Percentiles rank a stretch among this genome's conserved stretches.
These are phyloP conservation scores for Cryptococcus hybrid DNA, from an alignment of 1,284 basidiomycete species.

Conservation along the genomic window DNA sequence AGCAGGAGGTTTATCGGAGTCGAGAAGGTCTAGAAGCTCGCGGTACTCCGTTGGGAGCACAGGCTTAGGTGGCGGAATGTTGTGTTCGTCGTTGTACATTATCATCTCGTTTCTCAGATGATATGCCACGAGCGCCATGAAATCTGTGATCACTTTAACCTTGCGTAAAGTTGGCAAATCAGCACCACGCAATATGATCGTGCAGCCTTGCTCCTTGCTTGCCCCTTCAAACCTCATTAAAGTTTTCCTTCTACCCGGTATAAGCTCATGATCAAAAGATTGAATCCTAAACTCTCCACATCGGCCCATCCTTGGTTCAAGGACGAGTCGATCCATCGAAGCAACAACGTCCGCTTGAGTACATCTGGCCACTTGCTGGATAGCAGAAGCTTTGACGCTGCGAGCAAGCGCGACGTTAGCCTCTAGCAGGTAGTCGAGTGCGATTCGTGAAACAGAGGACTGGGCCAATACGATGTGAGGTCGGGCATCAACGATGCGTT, in stretches of 20 bases:
- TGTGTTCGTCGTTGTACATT: conserved; percentile 89
- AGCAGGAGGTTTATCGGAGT: neutral
- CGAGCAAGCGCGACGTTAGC: conserved; percentile 89
- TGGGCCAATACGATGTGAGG: conserved; percentile 93
- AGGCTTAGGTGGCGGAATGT: conserved; percentile 62
- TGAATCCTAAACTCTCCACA: conserved; percentile 86
- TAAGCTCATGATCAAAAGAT: conserved; percentile 89
- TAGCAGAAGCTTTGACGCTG: conserved; percentile 81
- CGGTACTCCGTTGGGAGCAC: conserved; percentile 33
- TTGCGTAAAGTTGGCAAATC: conserved; percentile 73
- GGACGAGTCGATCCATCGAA: conserved; percentile 89
- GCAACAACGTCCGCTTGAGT: conserved; percentile 94
- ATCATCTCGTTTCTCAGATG: conserved; percentile 90
- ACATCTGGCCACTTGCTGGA: conserved; percentile 85
- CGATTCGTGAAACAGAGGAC: conserved; percentile 86
- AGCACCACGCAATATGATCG: conserved; percentile 88
- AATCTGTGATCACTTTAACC: conserved; percentile 88
- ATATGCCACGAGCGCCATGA: conserved; percentile 84
- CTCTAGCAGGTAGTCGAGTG: conserved; percentile 82
- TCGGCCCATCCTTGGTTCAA: conserved; percentile 87
- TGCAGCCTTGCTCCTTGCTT: conserved; percentile 86
- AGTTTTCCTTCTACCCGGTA: conserved; percentile 88
- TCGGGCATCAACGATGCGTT: conserved; percentile 81
- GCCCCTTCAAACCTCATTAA: conserved; percentile 98
- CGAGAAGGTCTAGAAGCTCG: conserved; percentile 32